Base-by-base conservation (phyloP, 78 protist genomes). In the Guillardia theta region DNA sequence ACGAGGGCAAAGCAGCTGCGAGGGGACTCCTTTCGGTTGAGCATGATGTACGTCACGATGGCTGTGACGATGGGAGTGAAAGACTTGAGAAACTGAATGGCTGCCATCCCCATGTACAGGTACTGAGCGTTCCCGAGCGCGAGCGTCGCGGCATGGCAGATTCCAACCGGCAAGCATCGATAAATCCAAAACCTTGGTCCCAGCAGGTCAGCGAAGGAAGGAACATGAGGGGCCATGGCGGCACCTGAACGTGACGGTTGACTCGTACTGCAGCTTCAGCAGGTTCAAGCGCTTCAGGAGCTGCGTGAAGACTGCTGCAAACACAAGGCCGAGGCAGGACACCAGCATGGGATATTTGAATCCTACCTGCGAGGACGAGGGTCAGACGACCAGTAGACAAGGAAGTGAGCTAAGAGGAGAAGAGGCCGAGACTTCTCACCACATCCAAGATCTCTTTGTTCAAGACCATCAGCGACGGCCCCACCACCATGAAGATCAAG, bases 11-110 rank as follows among this genome's bases (percentile, higher is more conserved):
- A 22, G 5, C 47, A 27, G 87, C 21, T 15, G 41, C 43, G 6
- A 22, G 78, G 78, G 41, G 78, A 64, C 36, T 70, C 83, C 22
- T 70, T 70, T 70, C 83, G 83, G 36, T 22, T 22, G 36, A 70
- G 5, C 37, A 78, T 37, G 50, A 18, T 22, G 90, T 43, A 43
- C 9, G 90, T 78, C 15, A 37, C 45, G 1, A 37, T 5, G 1
- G 90, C 90, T 15, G 90, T 78, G 2, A 78, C 48, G 18, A 78
- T 78, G 44, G 90, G 90, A 18, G 90, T 78, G 90, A 78, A 78
- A 48, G 90, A 78, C 50, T 78, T 78, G 90, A 78, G 90, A n/a
- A 78, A 78, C 90, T 78, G 87, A 70, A 27, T 37, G 41, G 5
- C 39, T 1, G 87, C n/a, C 27, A 15, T 15, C n/a, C 22, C 1